Evolutionary conservation across 345 rosid species (phyloP).

Genomic region (Corchorus olitorius): DNA sequence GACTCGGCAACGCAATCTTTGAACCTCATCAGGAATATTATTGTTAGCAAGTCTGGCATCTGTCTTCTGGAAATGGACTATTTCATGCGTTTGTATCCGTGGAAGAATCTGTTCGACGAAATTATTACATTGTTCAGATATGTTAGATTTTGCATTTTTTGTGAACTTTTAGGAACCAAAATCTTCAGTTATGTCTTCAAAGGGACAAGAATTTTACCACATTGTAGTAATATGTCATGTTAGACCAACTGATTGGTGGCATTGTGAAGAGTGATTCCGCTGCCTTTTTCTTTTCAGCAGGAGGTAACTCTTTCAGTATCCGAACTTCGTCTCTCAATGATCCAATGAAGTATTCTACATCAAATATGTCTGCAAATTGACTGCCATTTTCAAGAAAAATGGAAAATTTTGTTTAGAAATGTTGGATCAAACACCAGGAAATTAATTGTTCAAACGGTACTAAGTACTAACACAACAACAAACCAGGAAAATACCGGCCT

Average conservation of each 20-base stretch:
- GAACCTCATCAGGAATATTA: constrained; percentile 40
- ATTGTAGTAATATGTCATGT: constrained; percentile 56
- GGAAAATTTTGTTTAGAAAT: neutral
- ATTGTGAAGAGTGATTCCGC: constrained; percentile 33
- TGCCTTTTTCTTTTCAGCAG: constrained; percentile 33
- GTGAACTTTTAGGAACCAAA: too few relatives aligned
- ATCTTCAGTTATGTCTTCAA: too few relatives aligned
- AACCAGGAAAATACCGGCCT: too few relatives aligned
- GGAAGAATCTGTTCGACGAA: constrained; percentile 45
- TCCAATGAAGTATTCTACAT: constrained; percentile 50
- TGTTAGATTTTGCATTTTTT: too few relatives aligned
- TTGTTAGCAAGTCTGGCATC: constrained; percentile 57
- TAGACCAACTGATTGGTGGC: constrained; percentile 61
- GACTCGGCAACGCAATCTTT: constrained; percentile 51
- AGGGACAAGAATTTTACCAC: constrained; percentile 26
- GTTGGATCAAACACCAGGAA: neutral
- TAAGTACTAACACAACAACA: too few relatives aligned
- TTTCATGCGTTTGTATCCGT: constrained; percentile 31
- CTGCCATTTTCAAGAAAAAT: constrained; percentile 24
- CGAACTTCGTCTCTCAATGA: constrained; percentile 53
- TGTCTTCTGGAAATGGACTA: constrained; percentile 44
- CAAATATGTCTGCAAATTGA: constrained; percentile 49
- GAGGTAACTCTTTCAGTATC: constrained; percentile 48
- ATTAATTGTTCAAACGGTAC: neutral
- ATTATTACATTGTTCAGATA: too few relatives aligned